Evolutionary conservation across 495 filamentous ascomycete genomes (phyloP), one percentile per base, ranked within the genome.

Genomic region (Podospora pseudocomata): DNA sequence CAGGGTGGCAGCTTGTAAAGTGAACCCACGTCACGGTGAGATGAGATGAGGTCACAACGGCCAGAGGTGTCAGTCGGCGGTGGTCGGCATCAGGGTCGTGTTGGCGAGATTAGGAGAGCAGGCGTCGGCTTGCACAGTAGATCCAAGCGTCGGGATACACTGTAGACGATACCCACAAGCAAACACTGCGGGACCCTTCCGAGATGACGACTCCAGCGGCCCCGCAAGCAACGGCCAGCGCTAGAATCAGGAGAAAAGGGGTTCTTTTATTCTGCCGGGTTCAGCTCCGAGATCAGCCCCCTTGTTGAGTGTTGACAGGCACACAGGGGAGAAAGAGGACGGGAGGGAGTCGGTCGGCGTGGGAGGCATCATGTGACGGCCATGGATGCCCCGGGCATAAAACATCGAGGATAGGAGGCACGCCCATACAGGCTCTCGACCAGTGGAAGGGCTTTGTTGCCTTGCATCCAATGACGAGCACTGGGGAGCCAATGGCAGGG

Each of bases 151-250:
- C 32, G 32, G 61, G 61, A 63, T 19, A 63, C 61, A 63, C 61
- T 63, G 61, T 63, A 32, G 20, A 27, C 20, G 59, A 18, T 28
- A 44, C 16, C 61, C 61, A 63, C 61, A 18, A 11, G 32, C 61
- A 32, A 32, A 63, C 61, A 32, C 19, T 63, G 39, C 13, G 39
- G 39, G 39, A 49, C 39, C 39, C 55, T 44, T 32, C 61, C 61
- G 61, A 63, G 61, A 63, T 63, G 61, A 63, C 30, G 39, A 63
- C 61, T 63, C 61, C 61, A 63, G 61, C 20, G 27, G 61, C 61
- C 61, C 61, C 61, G 61, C 61, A 19, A 32, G 59, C 19, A 63
- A 63, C 32, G 61, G 32, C 15, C 15, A 16, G 61, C 61, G 61
- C 61, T 63, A 63, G 61, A 63, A 63, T 16, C 28, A 32, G 32